phyloP scores from a whole-genome alignment of 2,329 filamentous ascomycete genomes.

The Cercospora janseana region DNA sequence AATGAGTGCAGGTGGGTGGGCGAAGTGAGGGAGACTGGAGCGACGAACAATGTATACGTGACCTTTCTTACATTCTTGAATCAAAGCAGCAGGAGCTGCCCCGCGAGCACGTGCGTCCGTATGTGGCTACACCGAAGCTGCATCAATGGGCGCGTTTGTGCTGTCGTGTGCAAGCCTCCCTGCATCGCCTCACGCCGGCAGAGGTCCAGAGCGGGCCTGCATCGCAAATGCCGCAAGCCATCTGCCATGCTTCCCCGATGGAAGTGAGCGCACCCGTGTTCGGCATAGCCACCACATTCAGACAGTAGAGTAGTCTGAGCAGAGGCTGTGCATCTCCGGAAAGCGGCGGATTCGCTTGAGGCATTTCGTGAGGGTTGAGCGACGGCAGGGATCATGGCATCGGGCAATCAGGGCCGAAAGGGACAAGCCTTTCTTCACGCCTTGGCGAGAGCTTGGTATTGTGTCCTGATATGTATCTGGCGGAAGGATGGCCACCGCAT shows the following conservation, averaged over 20 bases:
- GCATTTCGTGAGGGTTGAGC: conserved; percentile 4
- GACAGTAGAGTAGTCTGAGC: not conserved
- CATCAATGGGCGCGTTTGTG: not conserved
- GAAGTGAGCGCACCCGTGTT: too few species aligned
- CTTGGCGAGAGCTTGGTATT: conserved; percentile 5
- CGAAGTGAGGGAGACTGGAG: not conserved
- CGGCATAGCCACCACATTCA: not conserved
- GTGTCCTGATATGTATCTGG: not conserved
- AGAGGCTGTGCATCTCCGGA: not conserved
- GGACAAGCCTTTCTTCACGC: not conserved
- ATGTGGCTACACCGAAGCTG: not conserved
- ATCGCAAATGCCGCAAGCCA: not conserved
- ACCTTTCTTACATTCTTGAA: not conserved
- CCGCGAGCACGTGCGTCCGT: not conserved
- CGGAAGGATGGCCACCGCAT: not conserved
- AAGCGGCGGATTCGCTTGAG: not conserved
- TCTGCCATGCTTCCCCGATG: not conserved
- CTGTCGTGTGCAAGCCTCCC: too few species aligned
- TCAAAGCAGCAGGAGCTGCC: not conserved
- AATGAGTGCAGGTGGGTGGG: not conserved
- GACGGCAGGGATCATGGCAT: not conserved
- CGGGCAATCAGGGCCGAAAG: not conserved
- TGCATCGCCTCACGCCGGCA: not conserved
- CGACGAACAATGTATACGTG: conserved; percentile 3
- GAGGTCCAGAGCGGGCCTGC: conserved; percentile 2